Conservation (phyloP, 192 early-diverging fungal species). For the Podila epicladia region DNA sequence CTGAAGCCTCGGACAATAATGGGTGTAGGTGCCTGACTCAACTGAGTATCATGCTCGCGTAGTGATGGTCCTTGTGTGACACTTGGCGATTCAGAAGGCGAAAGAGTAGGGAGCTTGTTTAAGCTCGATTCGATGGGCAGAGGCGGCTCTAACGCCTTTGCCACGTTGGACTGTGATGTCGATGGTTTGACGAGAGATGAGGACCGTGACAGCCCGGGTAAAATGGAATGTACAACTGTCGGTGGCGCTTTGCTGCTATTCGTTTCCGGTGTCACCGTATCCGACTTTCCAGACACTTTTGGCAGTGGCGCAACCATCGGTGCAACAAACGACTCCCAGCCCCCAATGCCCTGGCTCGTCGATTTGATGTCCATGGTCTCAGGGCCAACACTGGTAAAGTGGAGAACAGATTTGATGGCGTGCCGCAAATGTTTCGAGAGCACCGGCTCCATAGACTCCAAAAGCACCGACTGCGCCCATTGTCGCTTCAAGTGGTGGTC, state of each 20-base stretch:
- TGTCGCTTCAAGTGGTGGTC: slow-evolving; percentile 42
- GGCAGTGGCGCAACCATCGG: slow-evolving; percentile 10
- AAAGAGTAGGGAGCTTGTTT: not conserved
- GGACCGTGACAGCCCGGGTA: not conserved
- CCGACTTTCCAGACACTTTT: not conserved
- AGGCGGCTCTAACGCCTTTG: not conserved
- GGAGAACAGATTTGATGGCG: slow-evolving; percentile 41
- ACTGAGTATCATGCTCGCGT: not conserved
- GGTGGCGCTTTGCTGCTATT: not conserved
- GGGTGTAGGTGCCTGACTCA: not conserved
- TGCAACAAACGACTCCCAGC: slow-evolving; percentile 20
- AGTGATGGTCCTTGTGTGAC: too few relatives aligned
- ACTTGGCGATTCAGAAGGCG: too few relatives aligned
- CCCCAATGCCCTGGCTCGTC: slow-evolving; percentile 13
- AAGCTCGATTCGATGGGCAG: not conserved
- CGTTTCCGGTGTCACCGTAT: not conserved
- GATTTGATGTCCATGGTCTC: slow-evolving; percentile 46
- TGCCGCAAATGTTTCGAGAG: slow-evolving; percentile 32
- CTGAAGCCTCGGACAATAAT: slow-evolving; percentile 33
- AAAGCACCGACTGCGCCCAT: slow-evolving; percentile 28
- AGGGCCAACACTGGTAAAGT: slow-evolving; percentile 40
- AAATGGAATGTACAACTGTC: not conserved
- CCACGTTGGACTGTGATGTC: not conserved
- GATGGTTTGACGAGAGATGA: not conserved
- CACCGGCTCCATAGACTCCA: slow-evolving; percentile 40